These are phyloP conservation scores for Aspergillus pseudoterreus DNA, from an alignment of 2,329 filamentous ascomycete species.

Conservation along the genomic window DNA sequence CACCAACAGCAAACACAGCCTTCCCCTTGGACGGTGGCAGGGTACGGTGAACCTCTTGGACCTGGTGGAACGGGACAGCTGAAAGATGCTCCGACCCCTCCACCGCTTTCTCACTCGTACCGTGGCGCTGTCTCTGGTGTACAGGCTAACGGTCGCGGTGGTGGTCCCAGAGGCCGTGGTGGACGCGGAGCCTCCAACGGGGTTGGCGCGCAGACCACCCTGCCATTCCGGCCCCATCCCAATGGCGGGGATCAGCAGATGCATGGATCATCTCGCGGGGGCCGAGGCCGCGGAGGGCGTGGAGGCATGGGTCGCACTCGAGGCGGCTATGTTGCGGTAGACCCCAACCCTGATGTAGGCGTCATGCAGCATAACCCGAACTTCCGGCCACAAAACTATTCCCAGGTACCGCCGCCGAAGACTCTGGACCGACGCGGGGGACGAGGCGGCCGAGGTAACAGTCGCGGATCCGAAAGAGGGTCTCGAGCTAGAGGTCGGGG, in stretches of 20 bases:
- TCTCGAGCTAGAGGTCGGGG: slow-evolving; percentile 30
- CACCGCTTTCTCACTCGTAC: slow-evolving; percentile 57
- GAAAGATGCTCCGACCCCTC: slow-evolving; percentile 52
- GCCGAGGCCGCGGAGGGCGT: slow-evolving; percentile 28
- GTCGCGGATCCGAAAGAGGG: slow-evolving; percentile 25
- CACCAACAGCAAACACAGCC: slow-evolving; percentile 55
- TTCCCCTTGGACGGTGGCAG: slow-evolving; percentile 51
- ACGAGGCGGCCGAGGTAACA: slow-evolving; percentile 30
- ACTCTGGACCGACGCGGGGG: slow-evolving; percentile 36
- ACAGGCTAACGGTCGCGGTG: slow-evolving; percentile 31
- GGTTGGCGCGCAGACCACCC: slow-evolving; percentile 20
- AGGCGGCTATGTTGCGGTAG: slow-evolving; percentile 37
- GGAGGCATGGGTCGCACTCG: slow-evolving; percentile 27
- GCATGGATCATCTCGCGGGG: slow-evolving; percentile 26
- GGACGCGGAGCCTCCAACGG: slow-evolving; percentile 25
- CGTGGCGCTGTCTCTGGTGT: slow-evolving; percentile 53
- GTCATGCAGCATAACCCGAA: slow-evolving; percentile 53
- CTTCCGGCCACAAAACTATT: slow-evolving; percentile 54
- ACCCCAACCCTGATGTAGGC: slow-evolving; percentile 53
- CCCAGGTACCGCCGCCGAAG: slow-evolving; percentile 48
- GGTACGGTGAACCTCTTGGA: slow-evolving; percentile 55
- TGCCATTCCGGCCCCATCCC: slow-evolving; percentile 31
- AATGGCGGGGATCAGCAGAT: slow-evolving; percentile 20
- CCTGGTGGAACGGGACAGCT: slow-evolving; percentile 61
- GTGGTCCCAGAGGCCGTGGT: slow-evolving; percentile 34